phyloP scores from a whole-genome alignment of 257 asterid species.

The Linaria vulgaris region DNA sequence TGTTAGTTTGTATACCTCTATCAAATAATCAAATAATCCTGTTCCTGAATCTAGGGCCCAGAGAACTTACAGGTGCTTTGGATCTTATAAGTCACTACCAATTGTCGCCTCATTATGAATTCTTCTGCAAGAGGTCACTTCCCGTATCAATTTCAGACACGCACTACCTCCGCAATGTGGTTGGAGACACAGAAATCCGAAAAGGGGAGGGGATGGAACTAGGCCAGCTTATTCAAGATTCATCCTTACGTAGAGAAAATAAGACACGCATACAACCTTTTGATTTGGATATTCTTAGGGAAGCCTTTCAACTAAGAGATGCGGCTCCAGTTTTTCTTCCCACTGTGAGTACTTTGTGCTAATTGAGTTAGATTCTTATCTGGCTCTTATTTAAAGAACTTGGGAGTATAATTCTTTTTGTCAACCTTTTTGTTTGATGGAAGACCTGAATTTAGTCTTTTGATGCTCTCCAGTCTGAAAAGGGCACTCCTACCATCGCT shows the following conservation, averaged over 20 bases:
- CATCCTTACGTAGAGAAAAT: constrained; percentile 41
- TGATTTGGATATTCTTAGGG: constrained; percentile 51
- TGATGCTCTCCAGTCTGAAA: constrained; percentile 52
- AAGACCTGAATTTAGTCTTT: constrained; percentile 16
- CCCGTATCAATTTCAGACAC: constrained; percentile 55
- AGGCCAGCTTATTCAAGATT: constrained; percentile 51
- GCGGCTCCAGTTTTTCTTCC: constrained; percentile 51
- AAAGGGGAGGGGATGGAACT: constrained; percentile 72
- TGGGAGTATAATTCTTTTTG: neutral
- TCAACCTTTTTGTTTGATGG: neutral
- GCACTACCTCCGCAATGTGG: constrained; percentile 71
- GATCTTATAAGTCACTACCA: constrained; percentile 62
- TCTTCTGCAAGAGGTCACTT: constrained; percentile 68
- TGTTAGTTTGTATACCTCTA: neutral
- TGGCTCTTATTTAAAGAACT: neutral
- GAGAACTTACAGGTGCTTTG: constrained; percentile 66
- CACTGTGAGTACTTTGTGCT: constrained; percentile 39
- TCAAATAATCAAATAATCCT: constrained; percentile 16
- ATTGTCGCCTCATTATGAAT: constrained; percentile 61
- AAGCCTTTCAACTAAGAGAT: constrained; percentile 64
- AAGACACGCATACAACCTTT: constrained; percentile 53
- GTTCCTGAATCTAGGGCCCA: constrained; percentile 43
- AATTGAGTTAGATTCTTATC: constrained; percentile 10
- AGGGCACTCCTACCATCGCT: constrained; percentile 58
- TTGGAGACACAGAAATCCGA: constrained; percentile 64